Conservation (phyloP, 306 rosid species). For the Ammopiptanthus mongolicus region DNA sequence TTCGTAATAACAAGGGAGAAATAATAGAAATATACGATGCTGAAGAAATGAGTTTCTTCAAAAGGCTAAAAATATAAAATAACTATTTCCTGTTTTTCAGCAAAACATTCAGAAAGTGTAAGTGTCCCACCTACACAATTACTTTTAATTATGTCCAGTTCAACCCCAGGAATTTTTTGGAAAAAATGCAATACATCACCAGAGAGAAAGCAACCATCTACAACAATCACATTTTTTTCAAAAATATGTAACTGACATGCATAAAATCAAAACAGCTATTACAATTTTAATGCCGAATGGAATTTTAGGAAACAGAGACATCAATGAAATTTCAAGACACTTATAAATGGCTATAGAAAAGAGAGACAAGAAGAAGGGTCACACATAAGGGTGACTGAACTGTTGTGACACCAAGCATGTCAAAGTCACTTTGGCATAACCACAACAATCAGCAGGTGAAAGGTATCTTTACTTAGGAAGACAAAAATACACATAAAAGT, state of each 20-base stretch:
- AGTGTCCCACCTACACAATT: neutral
- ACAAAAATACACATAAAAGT: neutral
- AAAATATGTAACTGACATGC: neutral
- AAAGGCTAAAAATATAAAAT: neutral
- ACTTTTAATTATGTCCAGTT: neutral
- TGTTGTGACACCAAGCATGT: neutral
- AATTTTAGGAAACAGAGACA: neutral
- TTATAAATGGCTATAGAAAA: neutral
- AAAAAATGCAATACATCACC: neutral
- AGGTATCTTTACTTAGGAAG: neutral
- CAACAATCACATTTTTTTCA: neutral
- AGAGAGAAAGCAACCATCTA: neutral
- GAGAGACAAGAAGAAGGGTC: neutral
- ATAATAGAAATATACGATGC: neutral
- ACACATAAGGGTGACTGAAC: neutral
- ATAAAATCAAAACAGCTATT: neutral
- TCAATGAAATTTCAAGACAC: neutral
- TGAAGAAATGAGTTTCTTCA: neutral
- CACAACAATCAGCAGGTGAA: neutral
- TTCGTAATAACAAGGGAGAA: conserved; percentile 1
- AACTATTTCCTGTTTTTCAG: neutral
- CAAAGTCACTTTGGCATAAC: neutral
- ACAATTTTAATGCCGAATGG: neutral
- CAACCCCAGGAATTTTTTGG: neutral
- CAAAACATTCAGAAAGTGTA: neutral